A percentile compares a stretch with the other conserved stretches of the same genome.
phyloP scores from a whole-genome alignment of 164 flowering plant species.

The Tetrastigma voinierianum region DNA sequence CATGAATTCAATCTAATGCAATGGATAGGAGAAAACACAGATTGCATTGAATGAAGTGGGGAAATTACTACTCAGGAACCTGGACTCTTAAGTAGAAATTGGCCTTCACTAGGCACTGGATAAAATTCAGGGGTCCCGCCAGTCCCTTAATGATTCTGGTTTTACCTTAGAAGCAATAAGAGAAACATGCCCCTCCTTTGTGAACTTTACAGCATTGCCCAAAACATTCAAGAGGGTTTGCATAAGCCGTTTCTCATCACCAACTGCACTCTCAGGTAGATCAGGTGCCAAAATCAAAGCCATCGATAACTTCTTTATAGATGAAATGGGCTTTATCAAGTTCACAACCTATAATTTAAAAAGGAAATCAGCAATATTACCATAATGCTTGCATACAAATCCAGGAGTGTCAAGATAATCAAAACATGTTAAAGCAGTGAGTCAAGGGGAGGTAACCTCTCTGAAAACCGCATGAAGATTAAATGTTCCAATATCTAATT shows the following conservation, averaged over 20 bases:
- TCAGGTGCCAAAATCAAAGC: slow-evolving; percentile 50
- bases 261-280: slow-evolving; percentile 54
- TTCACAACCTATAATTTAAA: slow-evolving; percentile 39
- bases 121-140: slow-evolving; percentile 46
- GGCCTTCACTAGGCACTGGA: slow-evolving; percentile 46
- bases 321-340: slow-evolving; percentile 64
- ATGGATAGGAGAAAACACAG: too few relatives aligned
- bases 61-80: slow-evolving; percentile 31
- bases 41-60: background rate
- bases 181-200: slow-evolving; percentile 59
- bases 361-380: slow-evolving; percentile 1
- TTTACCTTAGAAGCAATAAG: slow-evolving; percentile 52
- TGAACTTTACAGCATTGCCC: slow-evolving; percentile 78
- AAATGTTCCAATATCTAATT: slow-evolving; percentile 43
- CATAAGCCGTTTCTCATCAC: slow-evolving; percentile 73
- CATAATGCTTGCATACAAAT: background rate
- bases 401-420: background rate
- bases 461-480: slow-evolving; percentile 54
- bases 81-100: slow-evolving; percentile 63
- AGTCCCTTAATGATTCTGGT: slow-evolving; percentile 53
- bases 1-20: too few relatives aligned
- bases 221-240: slow-evolving; percentile 58
- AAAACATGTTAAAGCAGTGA: background rate
- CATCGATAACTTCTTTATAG: slow-evolving; percentile 57
- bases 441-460: slow-evolving; percentile 42